Evolutionary conservation across 257 asterid genomes (phyloP), one percentile per base, ranked within the genome.

Genomic region (Galeopsis tetrahit): DNA sequence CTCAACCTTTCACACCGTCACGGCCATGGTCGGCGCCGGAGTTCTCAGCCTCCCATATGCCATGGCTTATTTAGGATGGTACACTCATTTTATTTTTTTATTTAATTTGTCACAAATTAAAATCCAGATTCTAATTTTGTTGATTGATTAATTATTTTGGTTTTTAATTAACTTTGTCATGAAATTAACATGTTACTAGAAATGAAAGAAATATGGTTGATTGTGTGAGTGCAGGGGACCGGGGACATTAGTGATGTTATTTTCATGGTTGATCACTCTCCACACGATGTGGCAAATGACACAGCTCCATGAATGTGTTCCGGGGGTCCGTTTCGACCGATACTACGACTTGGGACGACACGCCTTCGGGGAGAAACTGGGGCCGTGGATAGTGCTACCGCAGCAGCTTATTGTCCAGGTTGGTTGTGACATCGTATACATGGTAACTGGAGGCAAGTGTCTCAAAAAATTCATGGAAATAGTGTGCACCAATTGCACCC

Each of bases 271-370:
- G 63, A 80, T 93, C 67, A 90, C 98, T 11, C 68, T 93, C 66
- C 81, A 88, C 77, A 88, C 96, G 48, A 90, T 93, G 98, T 88
- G 97, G 97, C 96, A 92, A 74, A 85, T 92, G 91, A 90, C 89
- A 28, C 95, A 90, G 65, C 89, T 92, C 68, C 97, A 92, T 68
- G 97, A 92, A 72, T 82, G 90, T 46, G 91, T 88, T 2, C 96
- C 98, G 0, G 98, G 95, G 0, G 87, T 87, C 9, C 88, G 97
- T 8, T 92, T 92, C 42, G 98, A 92, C 63, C 84, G 96, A 0
- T 92, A 92, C 53, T 14, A 53, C 13, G 96, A 90, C 74, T 87
- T 92, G 0, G 97, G 98, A 6, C 73, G 70, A 7, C 88, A 92
- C 52, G 95, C 85, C 0, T 92, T 90, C 63, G 98, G 98, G 42